Conservation (phyloP, 345 rosid species). For the Syzygium aqueum region DNA sequence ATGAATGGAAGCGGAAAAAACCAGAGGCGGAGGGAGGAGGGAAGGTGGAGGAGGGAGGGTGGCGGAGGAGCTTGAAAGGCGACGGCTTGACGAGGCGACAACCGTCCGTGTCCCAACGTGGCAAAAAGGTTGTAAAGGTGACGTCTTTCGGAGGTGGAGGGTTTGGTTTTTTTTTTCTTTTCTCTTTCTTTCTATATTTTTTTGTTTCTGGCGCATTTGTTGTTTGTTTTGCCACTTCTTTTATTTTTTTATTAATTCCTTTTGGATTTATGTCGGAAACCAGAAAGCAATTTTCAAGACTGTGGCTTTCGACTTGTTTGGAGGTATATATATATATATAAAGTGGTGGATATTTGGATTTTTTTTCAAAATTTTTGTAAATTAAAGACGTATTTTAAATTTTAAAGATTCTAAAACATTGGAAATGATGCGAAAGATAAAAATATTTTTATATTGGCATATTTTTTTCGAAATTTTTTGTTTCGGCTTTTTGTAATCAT, state of each 20-base stretch:
- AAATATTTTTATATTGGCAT: not conserved
- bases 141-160: not conserved
- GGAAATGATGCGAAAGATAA: not conserved
- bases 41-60: too few species aligned
- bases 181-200: accelerated
- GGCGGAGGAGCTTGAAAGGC: not conserved
- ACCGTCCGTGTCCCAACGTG: not conserved
- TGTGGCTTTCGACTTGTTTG: not conserved
- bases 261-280: not conserved
- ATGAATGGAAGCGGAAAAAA: not conserved
- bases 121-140: not conserved
- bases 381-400: not conserved
- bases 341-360: too few species aligned
- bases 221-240: not conserved
- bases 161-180: not conserved
- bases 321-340: too few species aligned
- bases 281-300: not conserved
- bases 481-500: not conserved
- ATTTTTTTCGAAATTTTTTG: not conserved
- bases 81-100: not conserved
- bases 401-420: not conserved
- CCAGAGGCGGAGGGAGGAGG: not conserved
- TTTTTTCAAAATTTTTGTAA: too few species aligned
- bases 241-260: not conserved
- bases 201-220: not conserved